A percentile compares a stretch with the other conserved stretches of the same genome.
Evolutionary conservation across 495 filamentous ascomycete genomes (phyloP).

Genomic region (Endocarpon pusillum): DNA sequence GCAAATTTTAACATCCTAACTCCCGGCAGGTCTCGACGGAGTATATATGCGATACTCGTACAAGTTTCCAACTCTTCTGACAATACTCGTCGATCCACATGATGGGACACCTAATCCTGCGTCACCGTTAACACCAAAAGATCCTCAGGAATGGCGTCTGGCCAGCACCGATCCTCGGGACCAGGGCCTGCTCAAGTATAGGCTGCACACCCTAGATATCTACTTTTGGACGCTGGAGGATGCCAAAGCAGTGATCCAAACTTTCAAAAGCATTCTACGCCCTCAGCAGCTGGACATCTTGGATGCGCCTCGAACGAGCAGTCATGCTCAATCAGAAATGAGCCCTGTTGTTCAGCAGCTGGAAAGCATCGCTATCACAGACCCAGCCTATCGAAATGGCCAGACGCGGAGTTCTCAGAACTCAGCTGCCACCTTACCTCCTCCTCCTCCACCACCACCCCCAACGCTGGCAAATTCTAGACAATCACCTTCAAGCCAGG

Average conservation of each 20-base stretch:
- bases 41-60: constrained; percentile 54
- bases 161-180: constrained; percentile 51
- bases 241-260: constrained; percentile 53
- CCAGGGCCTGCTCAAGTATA: constrained; percentile 53
- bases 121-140: constrained; percentile 20
- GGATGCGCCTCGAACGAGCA: constrained; percentile 31
- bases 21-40: constrained; percentile 46
- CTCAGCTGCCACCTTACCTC: constrained; percentile 18
- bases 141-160: constrained; percentile 57
- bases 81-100: constrained; percentile 50
- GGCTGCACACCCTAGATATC: constrained; percentile 67
- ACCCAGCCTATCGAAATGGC: constrained; percentile 39
- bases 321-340: constrained; percentile 33
- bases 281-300: constrained; percentile 36
- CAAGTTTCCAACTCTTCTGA: constrained; percentile 61
- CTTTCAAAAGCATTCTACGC: constrained; percentile 40
- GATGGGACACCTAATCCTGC: constrained; percentile 8
- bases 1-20: too few species aligned
- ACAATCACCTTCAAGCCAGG: constrained; percentile 11
- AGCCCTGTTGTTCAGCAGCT: constrained; percentile 73
- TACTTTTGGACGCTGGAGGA: constrained; percentile 80
- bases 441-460: constrained; percentile 29
- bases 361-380: constrained; percentile 60
- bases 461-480: constrained; percentile 16
- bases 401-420: constrained; percentile 26